Conservation (phyloP, 2,329 filamentous ascomycete genomes). For the Hypoxylon sp. region DNA sequence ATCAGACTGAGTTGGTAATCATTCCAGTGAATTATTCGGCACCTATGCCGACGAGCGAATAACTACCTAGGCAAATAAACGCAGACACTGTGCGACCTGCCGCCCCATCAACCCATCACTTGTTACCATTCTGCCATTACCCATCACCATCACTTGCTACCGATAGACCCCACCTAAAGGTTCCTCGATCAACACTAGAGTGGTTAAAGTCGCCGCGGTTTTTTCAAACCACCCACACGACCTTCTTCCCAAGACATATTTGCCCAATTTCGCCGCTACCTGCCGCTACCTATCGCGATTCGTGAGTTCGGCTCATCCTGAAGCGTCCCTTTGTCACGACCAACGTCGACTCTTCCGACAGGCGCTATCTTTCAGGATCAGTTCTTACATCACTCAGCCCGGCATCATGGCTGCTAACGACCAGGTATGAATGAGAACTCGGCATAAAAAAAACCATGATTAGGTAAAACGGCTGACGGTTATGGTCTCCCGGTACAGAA, state of each 20-base stretch:
- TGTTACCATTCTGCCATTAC: conserved; percentile 31
- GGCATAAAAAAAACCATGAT: conserved; percentile 5
- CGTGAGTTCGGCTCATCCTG: conserved; percentile 34
- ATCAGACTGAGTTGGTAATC: conserved; percentile 22
- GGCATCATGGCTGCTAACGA: conserved; percentile 50
- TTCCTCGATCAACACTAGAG: conserved; percentile 47
- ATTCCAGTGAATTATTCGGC: conserved; percentile 36
- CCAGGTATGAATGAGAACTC: conserved; percentile 48
- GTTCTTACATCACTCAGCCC: conserved; percentile 33
- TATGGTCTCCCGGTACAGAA: conserved; percentile 56
- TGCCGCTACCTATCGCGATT: conserved; percentile 27
- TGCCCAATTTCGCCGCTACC: conserved; percentile 31
- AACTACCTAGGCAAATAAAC: conserved; percentile 26
- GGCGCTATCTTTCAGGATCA: conserved; percentile 34
- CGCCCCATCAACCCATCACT: conserved; percentile 30
- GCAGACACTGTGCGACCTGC: conserved; percentile 43
- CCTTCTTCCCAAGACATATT: conserved; percentile 42
- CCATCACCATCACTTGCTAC: conserved; percentile 45
- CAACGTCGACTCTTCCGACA: conserved; percentile 27
- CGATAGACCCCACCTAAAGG: conserved; percentile 48
- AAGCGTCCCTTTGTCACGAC: conserved; percentile 22
- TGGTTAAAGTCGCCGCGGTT: conserved; percentile 48
- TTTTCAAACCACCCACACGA: conserved; percentile 47
- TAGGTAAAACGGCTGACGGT: conserved; percentile 29
- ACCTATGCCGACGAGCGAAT: conserved; percentile 37